These are phyloP conservation scores for Avena atlantica DNA, from an alignment of 176 grass and related monocot species.

Conservation along the genomic window DNA sequence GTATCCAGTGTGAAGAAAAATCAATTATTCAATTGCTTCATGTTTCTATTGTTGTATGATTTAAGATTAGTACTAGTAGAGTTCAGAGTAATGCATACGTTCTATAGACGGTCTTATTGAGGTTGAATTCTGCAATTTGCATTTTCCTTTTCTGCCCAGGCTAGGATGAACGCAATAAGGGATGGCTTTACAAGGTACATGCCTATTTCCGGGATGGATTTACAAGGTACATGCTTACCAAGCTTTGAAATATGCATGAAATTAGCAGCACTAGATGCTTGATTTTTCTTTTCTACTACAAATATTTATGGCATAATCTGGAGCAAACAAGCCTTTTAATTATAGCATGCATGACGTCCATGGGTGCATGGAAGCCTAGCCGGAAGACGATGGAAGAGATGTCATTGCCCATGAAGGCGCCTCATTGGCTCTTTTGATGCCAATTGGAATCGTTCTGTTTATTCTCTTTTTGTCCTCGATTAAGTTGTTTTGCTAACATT, in stretches of 20 bases:
- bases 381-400: background rate
- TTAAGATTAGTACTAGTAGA: slow-evolving; percentile 1
- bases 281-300: slow-evolving; percentile 4
- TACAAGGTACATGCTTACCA: background rate
- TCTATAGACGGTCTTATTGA: background rate
- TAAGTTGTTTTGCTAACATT: too few relatives aligned
- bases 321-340: background rate
- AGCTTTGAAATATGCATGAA: background rate
- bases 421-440: background rate
- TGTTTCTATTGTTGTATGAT: background rate
- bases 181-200: too few relatives aligned
- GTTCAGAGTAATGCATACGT: background rate
- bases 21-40: background rate
- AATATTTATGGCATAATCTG: background rate
- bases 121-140: too few relatives aligned
- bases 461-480: too few relatives aligned
- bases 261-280: background rate
- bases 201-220: background rate
- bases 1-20: background rate
- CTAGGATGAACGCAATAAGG: too few relatives aligned
- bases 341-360: background rate
- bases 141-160: too few relatives aligned
- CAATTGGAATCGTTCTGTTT: background rate
- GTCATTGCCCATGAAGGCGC: background rate
- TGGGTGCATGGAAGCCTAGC: background rate